These are phyloP conservation scores for Stephania yunnanensis DNA, from an alignment of 164 flowering plant genomes.

Conservation along the genomic window DNA sequence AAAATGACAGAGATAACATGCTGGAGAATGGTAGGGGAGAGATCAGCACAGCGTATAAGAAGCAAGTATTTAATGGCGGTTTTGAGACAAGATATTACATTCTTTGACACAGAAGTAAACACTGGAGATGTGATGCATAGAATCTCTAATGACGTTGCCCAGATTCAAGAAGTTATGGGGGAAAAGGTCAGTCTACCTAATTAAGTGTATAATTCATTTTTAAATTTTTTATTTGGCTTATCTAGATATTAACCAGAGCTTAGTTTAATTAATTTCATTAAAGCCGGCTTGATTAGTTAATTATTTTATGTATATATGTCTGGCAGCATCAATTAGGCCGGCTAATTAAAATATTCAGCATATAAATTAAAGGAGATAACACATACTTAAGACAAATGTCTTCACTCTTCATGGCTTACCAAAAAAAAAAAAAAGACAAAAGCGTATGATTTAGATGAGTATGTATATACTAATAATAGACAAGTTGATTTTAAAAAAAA, in stretches of 20 bases:
- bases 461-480: too few relatives aligned
- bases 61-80: constrained; percentile 51
- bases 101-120: constrained; percentile 55
- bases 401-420: too few relatives aligned
- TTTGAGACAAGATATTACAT: constrained; percentile 62
- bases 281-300: background rate
- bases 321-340: background rate
- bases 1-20: constrained; percentile 57
- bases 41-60: constrained; percentile 64
- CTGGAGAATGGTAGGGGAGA: constrained; percentile 71
- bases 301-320: background rate
- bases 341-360: background rate
- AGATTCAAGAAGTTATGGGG: constrained; percentile 77
- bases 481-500: too few relatives aligned
- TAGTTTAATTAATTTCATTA: background rate
- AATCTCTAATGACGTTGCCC: constrained; percentile 71
- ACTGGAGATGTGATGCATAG: constrained; percentile 78
- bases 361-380: background rate
- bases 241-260: background rate
- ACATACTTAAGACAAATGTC: too few relatives aligned
- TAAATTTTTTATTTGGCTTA: background rate
- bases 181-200: constrained; percentile 46
- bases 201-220: background rate
- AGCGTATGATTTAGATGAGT: too few relatives aligned
- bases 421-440: too few relatives aligned